These are phyloP conservation scores for Rossbeevera mucosa DNA, from an alignment of 768 basidiomycete genomes.

Conservation along the genomic window DNA sequence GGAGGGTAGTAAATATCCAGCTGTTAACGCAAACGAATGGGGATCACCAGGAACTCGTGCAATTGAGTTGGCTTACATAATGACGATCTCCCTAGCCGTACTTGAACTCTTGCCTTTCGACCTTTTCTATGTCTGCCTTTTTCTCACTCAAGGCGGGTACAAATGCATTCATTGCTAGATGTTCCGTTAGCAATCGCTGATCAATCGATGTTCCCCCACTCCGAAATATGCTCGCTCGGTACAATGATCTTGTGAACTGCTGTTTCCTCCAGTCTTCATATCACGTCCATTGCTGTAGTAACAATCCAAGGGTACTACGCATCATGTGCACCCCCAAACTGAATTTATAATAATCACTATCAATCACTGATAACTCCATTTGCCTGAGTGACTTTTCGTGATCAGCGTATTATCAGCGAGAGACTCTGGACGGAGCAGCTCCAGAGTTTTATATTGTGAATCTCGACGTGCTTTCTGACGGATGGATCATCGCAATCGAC, in stretches of 20 bases:
- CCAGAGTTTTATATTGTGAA: too few relatives aligned
- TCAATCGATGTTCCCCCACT: not conserved
- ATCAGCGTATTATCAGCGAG: too few relatives aligned
- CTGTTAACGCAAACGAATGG: constrained; percentile 14
- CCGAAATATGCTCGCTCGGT: constrained; percentile 28
- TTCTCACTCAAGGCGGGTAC: constrained; percentile 46
- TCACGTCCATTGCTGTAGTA: constrained; percentile 31
- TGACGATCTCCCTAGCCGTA: constrained; percentile 45
- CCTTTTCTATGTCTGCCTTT: constrained; percentile 41
- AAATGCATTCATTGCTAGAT: constrained; percentile 45
- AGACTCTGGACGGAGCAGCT: too few relatives aligned
- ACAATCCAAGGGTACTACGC: too few relatives aligned
- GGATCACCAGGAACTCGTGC: not conserved
- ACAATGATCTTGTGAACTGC: constrained; percentile 29
- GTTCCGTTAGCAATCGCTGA: constrained; percentile 17
- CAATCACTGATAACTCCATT: too few relatives aligned
- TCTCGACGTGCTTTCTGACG: too few relatives aligned
- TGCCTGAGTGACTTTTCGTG: too few relatives aligned
- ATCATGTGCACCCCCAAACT: too few relatives aligned
- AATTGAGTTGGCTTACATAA: constrained; percentile 25
- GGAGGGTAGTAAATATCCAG: constrained; percentile 65
- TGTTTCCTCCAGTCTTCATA: constrained; percentile 29
- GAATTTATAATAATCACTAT: too few relatives aligned
- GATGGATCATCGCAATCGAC: too few relatives aligned
- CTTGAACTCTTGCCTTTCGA: constrained; percentile 50